Base-by-base conservation (phyloP, 1,139 yeast genomes). In the Kurtzmaniella natalensis region DNA sequence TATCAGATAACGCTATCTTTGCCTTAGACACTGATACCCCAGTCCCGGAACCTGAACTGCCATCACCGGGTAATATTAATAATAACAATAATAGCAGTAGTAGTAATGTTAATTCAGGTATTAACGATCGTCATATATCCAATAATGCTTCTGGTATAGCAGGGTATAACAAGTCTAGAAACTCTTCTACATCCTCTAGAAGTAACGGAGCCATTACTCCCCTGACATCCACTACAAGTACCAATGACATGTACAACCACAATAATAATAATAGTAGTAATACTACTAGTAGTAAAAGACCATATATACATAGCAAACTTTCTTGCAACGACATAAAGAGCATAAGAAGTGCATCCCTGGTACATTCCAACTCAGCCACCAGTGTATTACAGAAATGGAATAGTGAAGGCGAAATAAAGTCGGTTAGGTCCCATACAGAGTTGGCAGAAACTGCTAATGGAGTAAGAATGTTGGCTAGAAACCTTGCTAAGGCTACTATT, bases 381-480 rank as follows among this genome's bases (percentile, higher is more conserved):
- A 57, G 58, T 10, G 66, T 63, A 28, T 47, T 65, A 26, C 55
- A 50, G 34, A 60, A 61, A 37, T 46, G 66, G 32, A 55, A 56
- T 32, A 48, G 51, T 19, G 72, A 64, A 28, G n/a, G n/a, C n/a
- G 71, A 68, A 30, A 48, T 73, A 30, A 59, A 67, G 37, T 55
- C 64, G 29, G 81, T 77, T 20, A 72, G 72, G 40, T 77, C 86
- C 1, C 92, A 83, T 54, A 78, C 84, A 7, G 83, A 81, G 48
- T 60, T 81, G 46, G 86, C 92, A 3, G 84, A 86, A 48, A 84
- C 95, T 2, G 95, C 94, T 3, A 84, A 86, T 46, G 94, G 92
- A 2, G 94, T 86, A 2, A 68, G 95, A 31, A 73, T 82, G 65
- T 64, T 86, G 40, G 87, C 92, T 15, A 80, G 81, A 44, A 84